phyloP scores from a whole-genome alignment of 106 monocot species.

The Cymbidium sinense region DNA sequence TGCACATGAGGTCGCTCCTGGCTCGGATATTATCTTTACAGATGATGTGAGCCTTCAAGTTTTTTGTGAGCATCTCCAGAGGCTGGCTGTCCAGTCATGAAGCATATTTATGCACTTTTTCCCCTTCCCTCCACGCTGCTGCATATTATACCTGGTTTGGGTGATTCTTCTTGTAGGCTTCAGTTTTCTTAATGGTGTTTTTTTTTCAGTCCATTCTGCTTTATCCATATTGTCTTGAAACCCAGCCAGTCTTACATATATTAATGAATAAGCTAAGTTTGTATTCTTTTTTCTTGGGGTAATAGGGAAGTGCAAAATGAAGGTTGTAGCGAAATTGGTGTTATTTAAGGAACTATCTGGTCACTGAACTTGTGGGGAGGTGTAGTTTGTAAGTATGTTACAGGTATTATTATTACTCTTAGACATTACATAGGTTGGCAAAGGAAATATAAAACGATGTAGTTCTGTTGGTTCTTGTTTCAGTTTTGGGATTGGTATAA shows the following conservation, averaged over 20 bases:
- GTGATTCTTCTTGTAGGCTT: neutral
- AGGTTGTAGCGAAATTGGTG: neutral
- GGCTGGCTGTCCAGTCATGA: constrained; percentile 90
- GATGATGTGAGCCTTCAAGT: constrained; percentile 99
- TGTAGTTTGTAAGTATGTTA: neutral
- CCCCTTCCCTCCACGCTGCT: neutral
- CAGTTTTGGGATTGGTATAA: neutral
- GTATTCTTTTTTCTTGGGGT: neutral
- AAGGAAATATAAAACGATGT: neutral
- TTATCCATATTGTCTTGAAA: neutral
- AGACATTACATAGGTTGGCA: neutral
- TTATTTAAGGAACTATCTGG: neutral
- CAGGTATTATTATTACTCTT: neutral
- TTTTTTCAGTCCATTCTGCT: neutral
- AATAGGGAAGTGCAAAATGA: neutral
- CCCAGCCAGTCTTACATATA: neutral
- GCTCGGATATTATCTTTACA: constrained; percentile 91
- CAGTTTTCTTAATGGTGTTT: neutral
- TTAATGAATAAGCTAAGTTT: neutral
- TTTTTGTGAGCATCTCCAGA: constrained; percentile 92
- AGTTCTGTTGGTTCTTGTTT: neutral
- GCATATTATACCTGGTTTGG: neutral
- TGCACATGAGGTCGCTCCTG: constrained; percentile 66
- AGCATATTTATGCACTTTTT: neutral
- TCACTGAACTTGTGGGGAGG: neutral